A percentile compares a stretch with the other conserved stretches of the same genome.
Conservation (phyloP, 1,284 basidiomycete species). For the Paramarasmius palmivorus region DNA sequence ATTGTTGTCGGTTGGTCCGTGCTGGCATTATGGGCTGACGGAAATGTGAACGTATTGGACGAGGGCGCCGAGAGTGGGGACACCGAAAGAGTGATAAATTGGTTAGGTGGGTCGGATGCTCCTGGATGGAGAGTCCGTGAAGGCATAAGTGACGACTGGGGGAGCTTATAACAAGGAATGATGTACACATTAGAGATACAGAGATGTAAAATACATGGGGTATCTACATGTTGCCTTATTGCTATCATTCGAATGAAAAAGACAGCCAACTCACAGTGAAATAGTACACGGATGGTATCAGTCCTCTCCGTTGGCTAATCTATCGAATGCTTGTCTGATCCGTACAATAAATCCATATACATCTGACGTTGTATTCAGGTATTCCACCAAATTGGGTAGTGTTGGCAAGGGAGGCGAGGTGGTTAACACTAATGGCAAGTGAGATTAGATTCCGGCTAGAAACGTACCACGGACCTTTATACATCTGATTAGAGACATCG, state of each 20-base stretch:
- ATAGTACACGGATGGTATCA: neutral
- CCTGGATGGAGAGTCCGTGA: conserved; percentile 57
- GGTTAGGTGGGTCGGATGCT: conserved; percentile 48
- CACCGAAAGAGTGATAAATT: conserved; percentile 49
- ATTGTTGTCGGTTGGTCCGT: conserved; percentile 94
- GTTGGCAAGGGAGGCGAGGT: neutral
- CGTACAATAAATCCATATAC: neutral
- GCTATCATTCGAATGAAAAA: neutral
- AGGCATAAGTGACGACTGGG: conserved; percentile 59
- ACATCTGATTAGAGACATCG: conserved; percentile 63
- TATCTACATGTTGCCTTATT: too few species aligned
- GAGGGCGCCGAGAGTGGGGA: conserved; percentile 47
- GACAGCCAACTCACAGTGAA: neutral
- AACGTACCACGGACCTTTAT: conserved; percentile 41
- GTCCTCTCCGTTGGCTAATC: neutral
- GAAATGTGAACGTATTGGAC: conserved; percentile 53
- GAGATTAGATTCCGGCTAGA: too few species aligned
- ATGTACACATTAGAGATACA: neutral
- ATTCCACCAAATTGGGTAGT: neutral
- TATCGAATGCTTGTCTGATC: conserved; percentile 1
- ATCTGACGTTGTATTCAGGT: neutral
- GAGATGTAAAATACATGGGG: too few species aligned
- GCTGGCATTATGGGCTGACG: conserved; percentile 56
- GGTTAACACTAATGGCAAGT: neutral
- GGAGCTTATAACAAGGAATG: conserved; percentile 19